These are phyloP conservation scores for Nepenthes mirabilis DNA, from an alignment of 148 eudicot genomes.

Conservation along the genomic window DNA sequence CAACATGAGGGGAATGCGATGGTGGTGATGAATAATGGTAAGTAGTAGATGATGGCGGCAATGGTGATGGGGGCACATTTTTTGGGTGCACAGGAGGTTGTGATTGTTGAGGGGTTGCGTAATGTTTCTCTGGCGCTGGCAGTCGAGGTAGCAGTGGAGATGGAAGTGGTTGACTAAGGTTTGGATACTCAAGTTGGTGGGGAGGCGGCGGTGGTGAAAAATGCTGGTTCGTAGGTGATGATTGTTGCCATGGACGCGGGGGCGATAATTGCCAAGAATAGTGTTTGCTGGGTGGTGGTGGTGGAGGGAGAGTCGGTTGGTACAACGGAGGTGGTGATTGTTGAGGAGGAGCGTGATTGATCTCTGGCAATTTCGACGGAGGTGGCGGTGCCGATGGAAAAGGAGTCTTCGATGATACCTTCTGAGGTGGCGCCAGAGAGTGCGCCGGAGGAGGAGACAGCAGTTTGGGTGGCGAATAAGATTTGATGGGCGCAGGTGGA, in stretches of 20 bases:
- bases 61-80: slow-evolving; percentile 11
- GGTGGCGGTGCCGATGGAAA: slow-evolving; percentile 13
- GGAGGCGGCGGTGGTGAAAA: slow-evolving; percentile 21
- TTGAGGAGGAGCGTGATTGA: slow-evolving; percentile 9
- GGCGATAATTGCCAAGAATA: slow-evolving; percentile 1
- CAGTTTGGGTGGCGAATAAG: slow-evolving; percentile 1
- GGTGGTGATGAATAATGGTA: slow-evolving; percentile 8
- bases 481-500: slow-evolving; percentile 2
- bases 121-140: slow-evolving; percentile 7
- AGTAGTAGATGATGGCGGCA: slow-evolving; percentile 3
- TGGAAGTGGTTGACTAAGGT: not conserved
- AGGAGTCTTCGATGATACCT: too few species aligned
- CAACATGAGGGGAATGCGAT: slow-evolving; percentile 9
- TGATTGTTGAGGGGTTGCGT: not conserved
- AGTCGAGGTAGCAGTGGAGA: slow-evolving; percentile 8
- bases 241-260: slow-evolving; percentile 6
- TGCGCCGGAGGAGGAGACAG: not conserved
- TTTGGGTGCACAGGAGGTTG: not conserved
- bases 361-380: slow-evolving; percentile 3
- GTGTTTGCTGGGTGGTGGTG: slow-evolving; percentile 2
- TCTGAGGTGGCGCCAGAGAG: not conserved
- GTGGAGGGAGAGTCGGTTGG: slow-evolving; percentile 4
- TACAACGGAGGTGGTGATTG: slow-evolving; percentile 6
- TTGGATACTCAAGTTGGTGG: not conserved
- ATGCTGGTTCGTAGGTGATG: slow-evolving; percentile 18